Evolutionary conservation across 2,329 filamentous ascomycete species (phyloP).

Genomic region (Trichoderma guizhouense): DNA sequence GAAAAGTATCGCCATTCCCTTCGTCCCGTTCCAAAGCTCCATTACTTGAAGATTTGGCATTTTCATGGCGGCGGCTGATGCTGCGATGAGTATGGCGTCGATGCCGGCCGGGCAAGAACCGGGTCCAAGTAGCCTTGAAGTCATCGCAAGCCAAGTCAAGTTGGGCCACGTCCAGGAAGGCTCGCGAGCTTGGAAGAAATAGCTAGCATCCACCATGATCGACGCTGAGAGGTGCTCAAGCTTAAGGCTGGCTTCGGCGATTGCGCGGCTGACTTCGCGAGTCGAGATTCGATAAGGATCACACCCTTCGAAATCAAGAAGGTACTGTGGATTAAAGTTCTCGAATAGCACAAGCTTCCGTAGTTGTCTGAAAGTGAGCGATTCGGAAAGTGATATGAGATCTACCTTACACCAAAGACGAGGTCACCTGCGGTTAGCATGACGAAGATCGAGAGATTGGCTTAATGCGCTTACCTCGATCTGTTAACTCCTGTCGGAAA

Average conservation of each 20-base stretch:
- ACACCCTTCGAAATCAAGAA: not conserved
- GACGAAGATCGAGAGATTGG: not conserved
- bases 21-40: slow-evolving; percentile 33
- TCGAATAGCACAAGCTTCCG: slow-evolving; percentile 6
- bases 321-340: slow-evolving; percentile 4
- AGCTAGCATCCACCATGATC: not conserved
- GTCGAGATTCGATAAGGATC: not conserved
- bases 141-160: slow-evolving; percentile 28
- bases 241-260: not conserved
- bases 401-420: not conserved
- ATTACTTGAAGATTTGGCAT: slow-evolving; percentile 32
- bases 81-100: slow-evolving; percentile 25
- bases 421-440: not conserved
- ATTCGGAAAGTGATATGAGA: not conserved
- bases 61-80: slow-evolving; percentile 23
- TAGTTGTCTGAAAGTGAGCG: not conserved
- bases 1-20: slow-evolving; percentile 25
- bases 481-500: not conserved
- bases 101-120: slow-evolving; percentile 18
- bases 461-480: not conserved
- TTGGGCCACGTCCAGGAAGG: slow-evolving; percentile 24
- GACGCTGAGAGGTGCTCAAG: not conserved
- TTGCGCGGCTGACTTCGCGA: not conserved
- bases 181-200: not conserved
- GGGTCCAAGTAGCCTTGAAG: slow-evolving; percentile 26